phyloP scores from a whole-genome alignment of 73 alveolate genomes.

The Breviolum minutum region DNA sequence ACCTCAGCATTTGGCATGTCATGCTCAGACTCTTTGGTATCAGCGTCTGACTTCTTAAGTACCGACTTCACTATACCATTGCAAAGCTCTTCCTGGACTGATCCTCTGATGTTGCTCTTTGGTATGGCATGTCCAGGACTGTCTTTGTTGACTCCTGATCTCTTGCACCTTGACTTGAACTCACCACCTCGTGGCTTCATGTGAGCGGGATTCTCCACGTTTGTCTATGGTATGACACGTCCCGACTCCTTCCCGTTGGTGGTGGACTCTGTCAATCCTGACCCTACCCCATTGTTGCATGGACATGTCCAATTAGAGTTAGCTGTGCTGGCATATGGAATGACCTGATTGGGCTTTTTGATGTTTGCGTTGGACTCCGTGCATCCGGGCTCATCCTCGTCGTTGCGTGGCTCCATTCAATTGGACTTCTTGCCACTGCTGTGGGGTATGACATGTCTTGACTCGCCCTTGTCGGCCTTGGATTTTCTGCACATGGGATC shows the following conservation, averaged over 20 bases:
- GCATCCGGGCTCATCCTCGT: background rate
- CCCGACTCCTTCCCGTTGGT: background rate
- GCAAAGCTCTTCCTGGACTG: conserved; percentile 7
- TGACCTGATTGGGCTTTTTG: conserved; percentile 27
- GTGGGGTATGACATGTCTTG: conserved; percentile 29
- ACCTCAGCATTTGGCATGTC: conserved; percentile 33
- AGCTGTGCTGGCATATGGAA: conserved; percentile 4
- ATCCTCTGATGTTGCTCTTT: background rate
- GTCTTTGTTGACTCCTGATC: background rate
- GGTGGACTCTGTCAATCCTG: conserved; percentile 25
- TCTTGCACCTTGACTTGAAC: conserved; percentile 3
- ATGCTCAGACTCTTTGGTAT: background rate
- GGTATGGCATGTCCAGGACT: conserved; percentile 37
- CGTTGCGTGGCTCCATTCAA: conserved; percentile 10
- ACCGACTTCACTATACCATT: background rate
- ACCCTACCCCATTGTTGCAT: background rate
- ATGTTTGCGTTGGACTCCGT: conserved; percentile 30
- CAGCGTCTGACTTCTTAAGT: conserved; percentile 11
- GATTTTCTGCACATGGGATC: conserved; percentile 42
- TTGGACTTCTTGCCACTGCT: background rate
- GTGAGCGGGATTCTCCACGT: background rate
- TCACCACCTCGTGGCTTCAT: background rate
- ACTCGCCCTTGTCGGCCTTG: background rate
- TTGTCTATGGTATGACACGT: conserved; percentile 66
- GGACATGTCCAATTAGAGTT: background rate